phyloP scores from a whole-genome alignment of 148 eudicot genomes.

The Gaultheria prostrata region DNA sequence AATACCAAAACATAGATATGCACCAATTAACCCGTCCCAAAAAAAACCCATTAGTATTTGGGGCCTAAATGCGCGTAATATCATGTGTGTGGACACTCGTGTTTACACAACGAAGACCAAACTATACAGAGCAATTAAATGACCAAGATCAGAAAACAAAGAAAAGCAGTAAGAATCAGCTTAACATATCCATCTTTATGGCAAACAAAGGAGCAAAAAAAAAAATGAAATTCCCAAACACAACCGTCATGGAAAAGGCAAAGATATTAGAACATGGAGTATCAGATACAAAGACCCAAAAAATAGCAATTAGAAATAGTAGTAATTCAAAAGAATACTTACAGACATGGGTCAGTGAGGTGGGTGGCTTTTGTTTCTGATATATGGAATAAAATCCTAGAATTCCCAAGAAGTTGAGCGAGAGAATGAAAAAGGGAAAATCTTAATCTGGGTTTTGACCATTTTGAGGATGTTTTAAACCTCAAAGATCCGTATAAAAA shows the following conservation, averaged over 20 bases:
- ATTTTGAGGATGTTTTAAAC: conserved; percentile 7
- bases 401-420: neutral
- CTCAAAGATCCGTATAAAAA: neutral
- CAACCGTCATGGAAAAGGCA: neutral
- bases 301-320: neutral
- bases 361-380: neutral
- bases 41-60: neutral
- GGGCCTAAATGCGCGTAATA: neutral
- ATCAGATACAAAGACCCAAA: neutral
- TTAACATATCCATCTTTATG: neutral
- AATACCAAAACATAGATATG: neutral
- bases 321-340: conserved; percentile 18
- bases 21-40: neutral
- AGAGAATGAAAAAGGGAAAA: neutral
- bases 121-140: neutral
- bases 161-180: neutral
- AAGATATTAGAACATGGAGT: neutral
- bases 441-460: neutral
- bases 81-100: too few species aligned
- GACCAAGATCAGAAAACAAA: neutral
- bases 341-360: conserved; percentile 23
- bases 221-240: neutral
- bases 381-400: neutral
- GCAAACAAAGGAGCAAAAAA: too few species aligned
- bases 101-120: neutral